A percentile compares a stretch with the other conserved stretches of the same genome.
phyloP scores from a whole-genome alignment of 2,329 filamentous ascomycete genomes.

The Penicillium sp. region DNA sequence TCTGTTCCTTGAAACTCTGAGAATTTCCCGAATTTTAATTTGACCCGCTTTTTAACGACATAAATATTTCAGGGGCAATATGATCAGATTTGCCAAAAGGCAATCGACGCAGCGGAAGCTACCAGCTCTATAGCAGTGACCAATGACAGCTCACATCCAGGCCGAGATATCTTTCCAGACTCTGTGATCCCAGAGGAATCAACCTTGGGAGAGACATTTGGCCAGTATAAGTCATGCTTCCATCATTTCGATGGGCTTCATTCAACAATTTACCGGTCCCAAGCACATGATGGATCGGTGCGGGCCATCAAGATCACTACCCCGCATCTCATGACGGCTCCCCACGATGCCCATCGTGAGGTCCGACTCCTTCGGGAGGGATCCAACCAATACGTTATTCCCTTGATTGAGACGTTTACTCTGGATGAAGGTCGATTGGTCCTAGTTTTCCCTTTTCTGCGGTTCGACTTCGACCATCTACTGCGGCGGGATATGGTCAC shows the following conservation, averaged over 20 bases:
- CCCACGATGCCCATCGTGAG: conserved; percentile 81
- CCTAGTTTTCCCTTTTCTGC: conserved; percentile 82
- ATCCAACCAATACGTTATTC: conserved; percentile 60
- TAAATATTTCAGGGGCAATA: conserved; percentile 55
- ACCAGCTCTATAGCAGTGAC: conserved; percentile 17
- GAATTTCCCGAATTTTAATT: too few relatives aligned
- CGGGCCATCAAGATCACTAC: conserved; percentile 85
- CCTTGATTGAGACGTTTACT: conserved; percentile 69
- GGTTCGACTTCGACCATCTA: conserved; percentile 68
- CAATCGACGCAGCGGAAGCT: conserved; percentile 34
- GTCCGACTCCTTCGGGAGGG: conserved; percentile 68
- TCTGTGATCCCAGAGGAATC: conserved; percentile 4
- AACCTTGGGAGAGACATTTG: conserved; percentile 45
- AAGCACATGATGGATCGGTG: conserved; percentile 42
- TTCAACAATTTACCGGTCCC: conserved; percentile 76
- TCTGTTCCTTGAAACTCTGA: conserved; percentile 18
- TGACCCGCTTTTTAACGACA: conserved; percentile 4
- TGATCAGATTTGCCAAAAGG: conserved; percentile 43
- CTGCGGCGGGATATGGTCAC: conserved; percentile 52
- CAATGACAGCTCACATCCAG: conserved; percentile 22
- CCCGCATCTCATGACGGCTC: conserved; percentile 68
- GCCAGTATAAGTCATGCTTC: conserved; percentile 56
- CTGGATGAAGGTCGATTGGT: conserved; percentile 71
- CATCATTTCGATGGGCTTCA: conserved; percentile 69
- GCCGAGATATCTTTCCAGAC: conserved; percentile 20